Evolutionary conservation across 106 monocot species (phyloP), one percentile per base, ranked within the genome.

Genomic region (Alisma plantagoaquatica): DNA sequence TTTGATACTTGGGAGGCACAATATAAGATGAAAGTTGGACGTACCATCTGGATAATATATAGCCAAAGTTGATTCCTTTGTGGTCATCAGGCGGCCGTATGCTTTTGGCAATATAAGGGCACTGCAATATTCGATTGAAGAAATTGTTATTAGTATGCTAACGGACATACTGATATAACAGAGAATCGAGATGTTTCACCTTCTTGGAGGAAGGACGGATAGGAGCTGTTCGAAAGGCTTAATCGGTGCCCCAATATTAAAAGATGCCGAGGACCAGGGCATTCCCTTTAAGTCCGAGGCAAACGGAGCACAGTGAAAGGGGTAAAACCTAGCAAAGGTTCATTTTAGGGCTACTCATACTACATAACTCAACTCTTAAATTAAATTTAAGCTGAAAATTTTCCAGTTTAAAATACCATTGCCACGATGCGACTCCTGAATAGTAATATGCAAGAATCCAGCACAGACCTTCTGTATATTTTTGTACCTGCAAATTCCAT

Each of bases 301-400:
- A 78, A 94, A 94, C 56, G 93, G 93, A 26, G 93, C 93, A 81
- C 87, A 94, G 64, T 94, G 93, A 63, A 87, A 94, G 19, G 93
- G 93, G 33, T 87, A 94, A 59, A 94, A 94, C 93, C 93, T 94
- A 61, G 16, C 30, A 63, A 45, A 53, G 14, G 35, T n/a, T n/a
- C n/a, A n/a, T n/a, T n/a, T n/a, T n/a, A n/a, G n/a, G n/a, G n/a
- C n/a, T n/a, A n/a, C n/a, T n/a, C n/a, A n/a, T n/a, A n/a, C n/a
- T n/a, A n/a, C n/a, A n/a, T n/a, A n/a, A n/a, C n/a, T n/a, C n/a
- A n/a, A n/a, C n/a, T n/a, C n/a, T n/a, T n/a, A n/a, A n/a, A n/a
- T n/a, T n/a, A n/a, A n/a, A n/a, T n/a, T n/a, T n/a, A n/a, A n/a
- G n/a, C n/a, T n/a, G n/a, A n/a, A n/a, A n/a, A n/a, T n/a, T n/a